Conservation (phyloP, 805 yeast species). For the Lachancea quebecensis region DNA sequence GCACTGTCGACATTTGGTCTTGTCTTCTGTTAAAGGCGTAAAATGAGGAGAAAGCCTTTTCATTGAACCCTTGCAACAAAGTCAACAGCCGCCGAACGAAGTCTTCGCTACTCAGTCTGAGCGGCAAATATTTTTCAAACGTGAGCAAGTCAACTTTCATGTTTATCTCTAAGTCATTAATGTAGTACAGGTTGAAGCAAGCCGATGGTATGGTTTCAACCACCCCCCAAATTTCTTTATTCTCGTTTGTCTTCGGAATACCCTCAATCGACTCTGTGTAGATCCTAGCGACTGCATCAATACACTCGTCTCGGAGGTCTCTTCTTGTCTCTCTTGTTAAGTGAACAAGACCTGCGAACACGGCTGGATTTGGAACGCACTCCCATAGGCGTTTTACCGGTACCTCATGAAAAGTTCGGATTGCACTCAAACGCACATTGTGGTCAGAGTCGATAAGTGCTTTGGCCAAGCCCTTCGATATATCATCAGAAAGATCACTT, state of each 20-base stretch:
- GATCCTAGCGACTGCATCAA: conserved; percentile 46
- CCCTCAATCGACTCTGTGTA: conserved; percentile 42
- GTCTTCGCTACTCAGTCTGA: conserved; percentile 37
- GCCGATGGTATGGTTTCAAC: conserved; percentile 51
- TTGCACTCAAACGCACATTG: conserved; percentile 57
- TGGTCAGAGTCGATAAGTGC: conserved; percentile 73
- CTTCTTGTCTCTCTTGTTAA: conserved; percentile 65
- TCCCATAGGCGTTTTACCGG: conserved; percentile 41
- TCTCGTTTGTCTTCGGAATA: conserved; percentile 13
- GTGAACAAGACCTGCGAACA: conserved; percentile 50
- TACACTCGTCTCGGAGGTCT: conserved; percentile 55
- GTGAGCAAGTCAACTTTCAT: conserved; percentile 55
- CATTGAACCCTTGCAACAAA: conserved; percentile 44
- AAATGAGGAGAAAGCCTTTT: conserved; percentile 56
- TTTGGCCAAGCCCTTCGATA: conserved; percentile 52
- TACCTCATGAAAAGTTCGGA: conserved; percentile 43
- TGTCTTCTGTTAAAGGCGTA: conserved; percentile 67
- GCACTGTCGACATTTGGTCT: conserved; percentile 46
- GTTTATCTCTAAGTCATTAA: conserved; percentile 63
- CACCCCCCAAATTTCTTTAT: conserved; percentile 25
- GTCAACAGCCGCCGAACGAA: conserved; percentile 50
- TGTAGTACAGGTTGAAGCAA: conserved; percentile 59
- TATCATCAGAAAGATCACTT: conserved; percentile 43
- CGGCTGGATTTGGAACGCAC: conserved; percentile 40
- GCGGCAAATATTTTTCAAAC: conserved; percentile 55